A percentile compares a stretch with the other conserved stretches of the same genome.
These are phyloP conservation scores for Paraglomus brasilianum DNA, from an alignment of 192 early-diverging fungal genomes.

Conservation along the genomic window DNA sequence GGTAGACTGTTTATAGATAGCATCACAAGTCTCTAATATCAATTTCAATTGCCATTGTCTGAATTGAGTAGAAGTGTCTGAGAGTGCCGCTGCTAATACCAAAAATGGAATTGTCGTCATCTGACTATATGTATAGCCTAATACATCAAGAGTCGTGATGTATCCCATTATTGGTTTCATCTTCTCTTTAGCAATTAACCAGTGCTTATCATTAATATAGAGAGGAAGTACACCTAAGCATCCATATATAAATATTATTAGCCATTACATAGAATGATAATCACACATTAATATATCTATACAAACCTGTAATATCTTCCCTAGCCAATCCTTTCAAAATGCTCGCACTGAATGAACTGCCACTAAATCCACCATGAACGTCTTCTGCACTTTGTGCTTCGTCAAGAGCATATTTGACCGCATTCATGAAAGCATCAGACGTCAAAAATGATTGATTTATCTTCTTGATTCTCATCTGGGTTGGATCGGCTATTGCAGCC, in stretches of 20 bases:
- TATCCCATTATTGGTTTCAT: conserved; percentile 50
- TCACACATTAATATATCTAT: not conserved
- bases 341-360: conserved; percentile 30
- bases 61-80: conserved; percentile 38
- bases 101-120: conserved; percentile 43
- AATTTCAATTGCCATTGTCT: conserved; percentile 38
- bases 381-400: conserved; percentile 29
- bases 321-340: conserved; percentile 40
- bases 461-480: conserved; percentile 43
- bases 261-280: not conserved
- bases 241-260: not conserved
- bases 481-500: conserved; percentile 43
- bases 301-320: conserved; percentile 42
- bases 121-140: conserved; percentile 47
- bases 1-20: conserved; percentile 39
- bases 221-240: conserved; percentile 36
- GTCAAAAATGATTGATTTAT: conserved; percentile 44
- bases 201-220: conserved; percentile 45
- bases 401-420: conserved; percentile 35
- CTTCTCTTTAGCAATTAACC: conserved; percentile 40
- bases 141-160: conserved; percentile 43
- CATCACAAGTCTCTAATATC: conserved; percentile 46
- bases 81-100: conserved; percentile 38
- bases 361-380: conserved; percentile 45
- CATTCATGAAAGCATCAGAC: conserved; percentile 42